Conservation (phyloP, 1,284 basidiomycete genomes). For the Sutorius eximius region DNA sequence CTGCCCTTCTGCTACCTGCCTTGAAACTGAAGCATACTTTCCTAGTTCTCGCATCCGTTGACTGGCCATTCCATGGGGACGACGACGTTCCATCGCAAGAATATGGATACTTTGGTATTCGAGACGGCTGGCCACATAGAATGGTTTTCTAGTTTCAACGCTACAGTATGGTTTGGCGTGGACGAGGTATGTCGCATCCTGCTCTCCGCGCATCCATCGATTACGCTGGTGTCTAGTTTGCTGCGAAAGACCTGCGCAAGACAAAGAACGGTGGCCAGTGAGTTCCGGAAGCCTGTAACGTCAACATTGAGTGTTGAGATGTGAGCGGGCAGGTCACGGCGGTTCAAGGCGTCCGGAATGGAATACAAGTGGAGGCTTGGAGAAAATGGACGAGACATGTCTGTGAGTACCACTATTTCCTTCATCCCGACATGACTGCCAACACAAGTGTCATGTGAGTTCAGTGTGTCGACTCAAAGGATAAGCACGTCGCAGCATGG, state of each 20-base stretch:
- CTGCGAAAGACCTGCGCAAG: conserved; percentile 50
- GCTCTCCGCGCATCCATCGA: neutral
- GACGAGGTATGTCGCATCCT: conserved; percentile 40
- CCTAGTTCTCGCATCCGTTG: conserved; percentile 53
- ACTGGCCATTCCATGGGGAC: conserved; percentile 44
- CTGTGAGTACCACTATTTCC: conserved; percentile 38
- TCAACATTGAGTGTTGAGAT: conserved; percentile 1
- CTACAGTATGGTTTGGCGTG: conserved; percentile 50
- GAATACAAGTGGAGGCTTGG: conserved; percentile 62
- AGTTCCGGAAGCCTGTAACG: conserved; percentile 13
- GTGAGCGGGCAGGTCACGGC: conserved; percentile 43
- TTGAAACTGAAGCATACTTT: neutral
- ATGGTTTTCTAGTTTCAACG: conserved; percentile 48
- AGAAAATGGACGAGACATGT: conserved; percentile 46
- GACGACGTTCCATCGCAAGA: conserved; percentile 52
- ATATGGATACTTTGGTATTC: conserved; percentile 43
- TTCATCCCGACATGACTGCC: neutral
- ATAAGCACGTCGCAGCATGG: conserved; percentile 53
- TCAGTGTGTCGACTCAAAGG: conserved; percentile 52
- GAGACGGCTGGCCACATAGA: conserved; percentile 55
- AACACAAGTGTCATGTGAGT: neutral
- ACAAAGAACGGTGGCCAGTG: conserved; percentile 54
- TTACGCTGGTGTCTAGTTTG: conserved; percentile 35
- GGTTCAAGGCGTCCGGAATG: conserved; percentile 49
- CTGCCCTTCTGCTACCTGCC: neutral